phyloP scores from a whole-genome alignment of 768 basidiomycete genomes.

The Lactarius trivialis region DNA sequence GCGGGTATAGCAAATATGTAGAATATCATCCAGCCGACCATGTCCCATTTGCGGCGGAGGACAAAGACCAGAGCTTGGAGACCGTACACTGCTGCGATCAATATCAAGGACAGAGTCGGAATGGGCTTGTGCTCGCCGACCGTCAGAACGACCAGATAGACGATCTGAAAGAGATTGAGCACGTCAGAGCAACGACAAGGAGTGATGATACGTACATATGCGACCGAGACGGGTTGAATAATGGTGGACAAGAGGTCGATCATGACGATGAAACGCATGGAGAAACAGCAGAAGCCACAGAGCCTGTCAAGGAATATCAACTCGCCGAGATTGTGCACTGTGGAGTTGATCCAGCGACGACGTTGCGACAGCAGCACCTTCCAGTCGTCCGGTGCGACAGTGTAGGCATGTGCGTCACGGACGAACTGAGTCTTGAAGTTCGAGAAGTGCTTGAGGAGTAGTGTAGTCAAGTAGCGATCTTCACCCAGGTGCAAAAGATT shows the following conservation, averaged over 20 bases:
- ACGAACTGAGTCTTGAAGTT: constrained; percentile 92
- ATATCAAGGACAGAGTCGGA: constrained; percentile 77
- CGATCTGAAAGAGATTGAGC: constrained; percentile 50
- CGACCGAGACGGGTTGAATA: constrained; percentile 80
- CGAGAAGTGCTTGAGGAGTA: constrained; percentile 94
- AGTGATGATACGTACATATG: constrained; percentile 59
- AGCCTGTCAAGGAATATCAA: constrained; percentile 86
- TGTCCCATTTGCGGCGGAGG: constrained; percentile 93
- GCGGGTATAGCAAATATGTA: constrained; percentile 92
- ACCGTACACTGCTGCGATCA: constrained; percentile 94
- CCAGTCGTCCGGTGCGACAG: constrained; percentile 95
- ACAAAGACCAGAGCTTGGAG: constrained; percentile 89
- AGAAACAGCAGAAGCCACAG: constrained; percentile 98
- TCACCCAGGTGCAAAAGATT: constrained; percentile 96
- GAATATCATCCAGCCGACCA: constrained; percentile 97
- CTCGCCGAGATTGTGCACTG: constrained; percentile 93
- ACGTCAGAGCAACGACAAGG: background rate
- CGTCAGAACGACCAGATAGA: constrained; percentile 80
- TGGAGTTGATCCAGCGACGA: constrained; percentile 99
- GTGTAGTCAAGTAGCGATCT: constrained; percentile 96
- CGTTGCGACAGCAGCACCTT: constrained; percentile 89
- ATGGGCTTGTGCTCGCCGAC: constrained; percentile 58
- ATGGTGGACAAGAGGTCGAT: constrained; percentile 88
- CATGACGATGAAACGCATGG: constrained; percentile 98
- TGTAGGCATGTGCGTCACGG: constrained; percentile 88